Evolutionary conservation across 2,329 filamentous ascomycete species (phyloP), one percentile per base, ranked within the genome.

Genomic region (Penicillium sp.): DNA sequence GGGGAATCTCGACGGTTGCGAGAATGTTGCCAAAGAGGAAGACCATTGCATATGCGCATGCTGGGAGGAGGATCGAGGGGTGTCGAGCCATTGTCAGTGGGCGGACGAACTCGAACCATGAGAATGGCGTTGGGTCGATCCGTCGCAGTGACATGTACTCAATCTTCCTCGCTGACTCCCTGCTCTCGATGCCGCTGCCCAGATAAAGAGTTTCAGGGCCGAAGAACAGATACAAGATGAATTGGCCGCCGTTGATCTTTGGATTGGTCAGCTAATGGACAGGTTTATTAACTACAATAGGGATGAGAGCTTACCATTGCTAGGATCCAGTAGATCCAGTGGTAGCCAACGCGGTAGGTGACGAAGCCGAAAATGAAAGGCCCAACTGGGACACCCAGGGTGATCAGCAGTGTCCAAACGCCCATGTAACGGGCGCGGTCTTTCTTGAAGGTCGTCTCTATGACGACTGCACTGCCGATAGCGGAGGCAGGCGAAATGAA

Each of bases 241-340:
- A 73, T 55, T 82, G 79, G 6, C 71, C 72, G 43, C 70, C 77
- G 50, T 82, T 82, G 57, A 74, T 75, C 75, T 78, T 45, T 32
- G 9, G 5, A 26, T 8, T 26, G 15, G 22, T 31, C 57, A 50
- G 41, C 38, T 3, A 34, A 49, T 53, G 46, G 50, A 42, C 61
- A 48, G 4, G 57, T 56, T 57, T 10, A 5, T 15, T 15, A 12
- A 2, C 13, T 22, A 32, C 2, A 13, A 26, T 5, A 3, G 21
- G 43, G 29, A n/a, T 21, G 21, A 3, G 28, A 28, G 46, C 70
- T 66, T 58, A 78, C 75, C 34, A 81, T 81, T 6, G 77, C 76
- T 8, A 81, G 66, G 22, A 76, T 73, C 72, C 75, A 81, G 63
- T 77, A 82, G 39, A 81, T 80, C 79, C 79, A 82, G 8, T 74